phyloP scores from a whole-genome alignment of 2,329 filamentous ascomycete genomes.

The Microsporum canis region DNA sequence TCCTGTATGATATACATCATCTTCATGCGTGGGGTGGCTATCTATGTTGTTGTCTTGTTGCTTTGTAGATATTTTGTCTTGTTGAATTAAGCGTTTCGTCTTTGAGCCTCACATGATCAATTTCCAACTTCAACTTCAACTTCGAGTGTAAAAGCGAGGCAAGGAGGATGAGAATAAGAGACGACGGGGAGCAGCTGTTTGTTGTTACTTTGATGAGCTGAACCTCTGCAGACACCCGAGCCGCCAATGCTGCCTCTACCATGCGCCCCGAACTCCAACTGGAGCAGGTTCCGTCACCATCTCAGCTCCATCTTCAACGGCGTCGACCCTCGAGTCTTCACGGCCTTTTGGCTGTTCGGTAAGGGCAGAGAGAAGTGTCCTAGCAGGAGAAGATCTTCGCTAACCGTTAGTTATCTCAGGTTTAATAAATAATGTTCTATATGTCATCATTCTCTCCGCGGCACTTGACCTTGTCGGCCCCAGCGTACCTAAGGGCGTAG shows the following conservation, averaged over 20 bases:
- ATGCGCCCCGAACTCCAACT: constrained; percentile 52
- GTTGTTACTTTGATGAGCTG: neutral
- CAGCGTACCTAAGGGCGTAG: constrained; percentile 73
- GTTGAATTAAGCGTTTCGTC: neutral
- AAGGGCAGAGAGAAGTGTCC: constrained; percentile 18
- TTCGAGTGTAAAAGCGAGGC: neutral
- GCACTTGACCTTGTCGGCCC: constrained; percentile 91
- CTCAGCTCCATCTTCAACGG: constrained; percentile 53
- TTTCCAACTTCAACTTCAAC: neutral
- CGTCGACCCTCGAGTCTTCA: constrained; percentile 57
- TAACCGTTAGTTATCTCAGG: constrained; percentile 41
- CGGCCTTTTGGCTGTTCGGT: constrained; percentile 95
- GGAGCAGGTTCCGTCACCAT: constrained; percentile 60
- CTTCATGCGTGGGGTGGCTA: neutral
- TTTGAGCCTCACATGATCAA: neutral
- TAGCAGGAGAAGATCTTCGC: neutral
- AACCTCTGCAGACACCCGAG: neutral
- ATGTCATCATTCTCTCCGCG: constrained; percentile 90
- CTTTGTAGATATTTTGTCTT: neutral
- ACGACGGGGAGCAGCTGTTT: neutral
- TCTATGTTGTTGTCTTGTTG: neutral
- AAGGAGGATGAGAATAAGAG: neutral
- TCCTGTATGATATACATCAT: neutral
- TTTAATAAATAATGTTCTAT: constrained; percentile 93
- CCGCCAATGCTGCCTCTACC: constrained; percentile 43